A percentile compares a stretch with the other conserved stretches of the same genome.
Evolutionary conservation across 371 early-diverging fungal species (phyloP).

Genomic region (Conidiobolus incongruus): DNA sequence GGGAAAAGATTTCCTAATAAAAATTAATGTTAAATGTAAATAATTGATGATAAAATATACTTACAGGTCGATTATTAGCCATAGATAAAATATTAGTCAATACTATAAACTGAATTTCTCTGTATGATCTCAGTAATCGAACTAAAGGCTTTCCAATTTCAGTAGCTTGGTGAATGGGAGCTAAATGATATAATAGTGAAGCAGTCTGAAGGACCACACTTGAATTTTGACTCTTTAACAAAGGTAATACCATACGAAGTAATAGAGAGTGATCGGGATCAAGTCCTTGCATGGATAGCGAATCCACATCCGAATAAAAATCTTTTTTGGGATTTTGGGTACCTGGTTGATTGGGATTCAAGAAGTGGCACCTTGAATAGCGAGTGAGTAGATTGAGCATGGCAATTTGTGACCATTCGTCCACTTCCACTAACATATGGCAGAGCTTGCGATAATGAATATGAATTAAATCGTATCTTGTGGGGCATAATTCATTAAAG

Average conservation of each 20-base stretch:
- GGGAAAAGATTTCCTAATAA: constrained; percentile 35
- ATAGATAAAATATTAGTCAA: constrained; percentile 56
- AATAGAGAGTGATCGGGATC: constrained; percentile 60
- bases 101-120: constrained; percentile 57
- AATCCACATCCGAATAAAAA: background rate
- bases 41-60: background rate
- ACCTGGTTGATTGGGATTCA: constrained; percentile 23
- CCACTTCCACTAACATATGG: constrained; percentile 56
- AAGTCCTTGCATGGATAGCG: constrained; percentile 12
- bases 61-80: constrained; percentile 37
- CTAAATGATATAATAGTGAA: constrained; percentile 43
- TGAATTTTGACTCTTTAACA: constrained; percentile 69
- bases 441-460: constrained; percentile 75
- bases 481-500: constrained; percentile 70
- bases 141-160: constrained; percentile 50
- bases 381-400: constrained; percentile 52
- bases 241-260: constrained; percentile 37
- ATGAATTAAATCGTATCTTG: constrained; percentile 64
- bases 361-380: constrained; percentile 52
- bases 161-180: constrained; percentile 30
- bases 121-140: constrained; percentile 39
- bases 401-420: constrained; percentile 88
- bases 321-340: background rate
- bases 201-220: constrained; percentile 65
- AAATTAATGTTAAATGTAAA: background rate